Base-by-base conservation (phyloP, 208 protist genomes). In the Crithidia sp. region DNA sequence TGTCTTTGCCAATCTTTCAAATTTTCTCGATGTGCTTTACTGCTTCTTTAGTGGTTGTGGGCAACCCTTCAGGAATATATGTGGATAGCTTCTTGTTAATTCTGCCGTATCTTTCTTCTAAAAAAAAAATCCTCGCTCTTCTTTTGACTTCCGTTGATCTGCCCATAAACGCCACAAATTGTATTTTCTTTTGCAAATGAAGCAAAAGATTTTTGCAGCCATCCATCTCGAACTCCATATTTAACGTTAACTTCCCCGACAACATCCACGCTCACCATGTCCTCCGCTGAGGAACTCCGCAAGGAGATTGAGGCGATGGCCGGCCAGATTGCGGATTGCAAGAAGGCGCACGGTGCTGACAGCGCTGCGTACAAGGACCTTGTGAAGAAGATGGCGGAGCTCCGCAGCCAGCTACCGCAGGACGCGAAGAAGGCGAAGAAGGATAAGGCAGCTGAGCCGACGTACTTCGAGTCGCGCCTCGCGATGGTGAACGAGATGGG, bases 401-500 rank as follows among this genome's bases (percentile, higher is more conserved):
- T 97, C 4, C 90, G 93, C 44, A 61, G 72, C 37, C 50, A 82
- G 62, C 73, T 88, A 13, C 83, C 79, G 2, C 71, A 87, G 68
- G 70, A 76, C 43, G 65, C 69, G 10, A 88, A 89, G 57, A 81
- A 74, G 53, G 12, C 59, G 72, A 88, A 85, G 54, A 83, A 81
- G 41, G 86, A 89, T 39, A 88, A 90, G 76, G 63, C 71, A 9
- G 67, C 65, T 7, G 91, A 95, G 77, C 77, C 79, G 17, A 84
- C 80, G 47, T 98, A 97, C 81, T 95, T 90, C 58, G 90, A 96
- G 13, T 83, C 88, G 3, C 92, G 94, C n/a, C 69, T 96, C 16
- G 87, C 89, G 7, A 94, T 97, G 90, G 91, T 98, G 53, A 88
- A 91, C 10, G 77, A 94, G 61, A 85, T 98, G 71, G 94, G 94